phyloP scores from a whole-genome alignment of 768 basidiomycete genomes.

The Tephrocybe sp. region DNA sequence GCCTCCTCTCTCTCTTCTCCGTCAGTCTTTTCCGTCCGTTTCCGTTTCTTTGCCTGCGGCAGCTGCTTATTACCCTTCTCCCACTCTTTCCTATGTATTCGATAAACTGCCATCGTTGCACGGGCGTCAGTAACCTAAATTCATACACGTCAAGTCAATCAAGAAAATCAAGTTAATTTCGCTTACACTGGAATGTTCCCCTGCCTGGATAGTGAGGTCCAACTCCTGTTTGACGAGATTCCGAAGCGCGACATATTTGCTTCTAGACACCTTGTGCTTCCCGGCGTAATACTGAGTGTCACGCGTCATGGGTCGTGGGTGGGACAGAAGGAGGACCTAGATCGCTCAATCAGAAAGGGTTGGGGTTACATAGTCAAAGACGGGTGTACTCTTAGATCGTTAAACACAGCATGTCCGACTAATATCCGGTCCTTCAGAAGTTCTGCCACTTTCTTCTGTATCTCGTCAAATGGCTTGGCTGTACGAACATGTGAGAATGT shows the following conservation, averaged over 20 bases:
- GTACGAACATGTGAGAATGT: background rate
- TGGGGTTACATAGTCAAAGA: background rate
- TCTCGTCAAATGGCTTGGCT: constrained; percentile 79
- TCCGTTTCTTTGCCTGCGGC: constrained; percentile 21
- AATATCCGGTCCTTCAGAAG: constrained; percentile 77
- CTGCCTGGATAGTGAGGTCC: constrained; percentile 76
- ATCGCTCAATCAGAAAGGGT: constrained; percentile 7
- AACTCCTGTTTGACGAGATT: constrained; percentile 80
- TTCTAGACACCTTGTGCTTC: constrained; percentile 60
- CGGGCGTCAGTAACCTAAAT: constrained; percentile 86
- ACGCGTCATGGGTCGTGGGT: constrained; percentile 60
- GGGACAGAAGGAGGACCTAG: constrained; percentile 70
- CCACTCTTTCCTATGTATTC: constrained; percentile 81
- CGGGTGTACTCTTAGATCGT: constrained; percentile 77
- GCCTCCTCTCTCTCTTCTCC: constrained; percentile 14
- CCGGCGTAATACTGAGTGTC: constrained; percentile 69
- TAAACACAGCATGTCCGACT: constrained; percentile 88
- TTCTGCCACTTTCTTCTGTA: constrained; percentile 77
- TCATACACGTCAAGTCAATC: background rate
- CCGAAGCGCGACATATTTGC: constrained; percentile 72
- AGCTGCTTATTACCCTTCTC: constrained; percentile 52
- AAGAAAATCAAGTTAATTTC: background rate
- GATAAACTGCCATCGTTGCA: constrained; percentile 93
- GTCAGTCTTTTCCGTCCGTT: constrained; percentile 15
- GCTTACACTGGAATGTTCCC: constrained; percentile 89